phyloP scores from a whole-genome alignment of 1,284 basidiomycete species.

The Rhodotorula sp. region DNA sequence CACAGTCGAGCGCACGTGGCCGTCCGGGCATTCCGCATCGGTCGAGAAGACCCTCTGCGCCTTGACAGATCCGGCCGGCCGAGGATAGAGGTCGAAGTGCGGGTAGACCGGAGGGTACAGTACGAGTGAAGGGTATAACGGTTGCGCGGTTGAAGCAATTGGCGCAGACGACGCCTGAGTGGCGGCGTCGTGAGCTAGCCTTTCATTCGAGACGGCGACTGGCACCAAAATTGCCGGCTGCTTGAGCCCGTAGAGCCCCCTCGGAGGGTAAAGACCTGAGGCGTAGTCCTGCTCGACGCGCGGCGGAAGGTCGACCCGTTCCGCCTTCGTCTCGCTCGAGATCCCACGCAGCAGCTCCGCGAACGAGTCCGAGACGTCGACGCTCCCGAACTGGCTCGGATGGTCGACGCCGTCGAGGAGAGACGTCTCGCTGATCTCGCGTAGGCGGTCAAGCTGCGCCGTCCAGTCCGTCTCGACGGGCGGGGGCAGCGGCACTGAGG shows the following conservation, averaged over 20 bases:
- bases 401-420: conserved; percentile 16
- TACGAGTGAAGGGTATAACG: neutral
- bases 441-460: conserved; percentile 19
- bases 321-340: neutral
- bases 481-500: neutral
- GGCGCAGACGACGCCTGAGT: too few relatives aligned
- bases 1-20: too few relatives aligned
- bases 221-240: neutral
- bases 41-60: too few relatives aligned
- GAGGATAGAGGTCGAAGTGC: neutral
- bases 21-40: too few relatives aligned
- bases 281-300: neutral
- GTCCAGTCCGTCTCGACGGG: conserved; percentile 20
- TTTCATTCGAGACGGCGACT: neutral
- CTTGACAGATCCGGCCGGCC: neutral
- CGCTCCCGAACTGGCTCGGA: conserved; percentile 1
- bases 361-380: neutral
- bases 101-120: conserved; percentile 25
- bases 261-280: conserved; percentile 2
- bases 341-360: neutral
- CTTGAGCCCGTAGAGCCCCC: neutral
- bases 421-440: conserved; percentile 6
- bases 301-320: too few relatives aligned
- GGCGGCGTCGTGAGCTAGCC: too few relatives aligned
- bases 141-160: too few relatives aligned